Base-by-base conservation (phyloP, 805 yeast genomes). In the Ogataea pignaliae region DNA sequence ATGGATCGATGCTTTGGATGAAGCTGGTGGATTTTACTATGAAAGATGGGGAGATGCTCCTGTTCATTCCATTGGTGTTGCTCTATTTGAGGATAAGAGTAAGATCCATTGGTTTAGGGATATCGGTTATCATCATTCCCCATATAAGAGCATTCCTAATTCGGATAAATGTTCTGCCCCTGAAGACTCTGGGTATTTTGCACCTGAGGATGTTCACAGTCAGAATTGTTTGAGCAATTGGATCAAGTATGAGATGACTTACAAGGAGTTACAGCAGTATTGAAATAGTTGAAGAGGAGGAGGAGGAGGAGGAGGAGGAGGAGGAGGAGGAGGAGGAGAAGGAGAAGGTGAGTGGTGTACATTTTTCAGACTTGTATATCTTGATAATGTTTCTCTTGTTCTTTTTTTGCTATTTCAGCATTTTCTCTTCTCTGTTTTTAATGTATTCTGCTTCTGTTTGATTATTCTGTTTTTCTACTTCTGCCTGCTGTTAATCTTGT, bases 11-110 rank as follows among this genome's bases (percentile, higher is more conserved):
- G 70, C 72, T 52, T 67, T 88, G 39, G 95, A 88, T 47, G 59
- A 70, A n/a, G 69, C 81, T 2, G 93, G 93, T 36, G 90, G 90
- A 12, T 88, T 87, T 58, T 88, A 85, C 61, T 88, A 88, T 59
- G 96, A 89, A 63, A 69, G 95, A 53, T 88, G 96, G 96, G 95
- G 96, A 4, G 96, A 88, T 68, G 95, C 95, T 0, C 96, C 96
- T 1, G 93, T 88, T 2, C 93, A 87, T 59, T 79, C 88, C 15
- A 64, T 88, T 43, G 96, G 90, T 1, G 65, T 86, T 36, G 79
- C 79, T 18, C 61, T 86, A 46, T 85, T 88, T 59, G 87, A 84
- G 18, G 89, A 85, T 55, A 83, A 78, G 57, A 66, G 73, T 13
- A 73, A 75, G 48, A 75, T 88, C 34, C 96, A 88, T 60, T 88